Percentiles rank a stretch among this genome's conserved stretches.
These are phyloP conservation scores for Pichia manshurica DNA, from an alignment of 805 yeast species.

Conservation along the genomic window DNA sequence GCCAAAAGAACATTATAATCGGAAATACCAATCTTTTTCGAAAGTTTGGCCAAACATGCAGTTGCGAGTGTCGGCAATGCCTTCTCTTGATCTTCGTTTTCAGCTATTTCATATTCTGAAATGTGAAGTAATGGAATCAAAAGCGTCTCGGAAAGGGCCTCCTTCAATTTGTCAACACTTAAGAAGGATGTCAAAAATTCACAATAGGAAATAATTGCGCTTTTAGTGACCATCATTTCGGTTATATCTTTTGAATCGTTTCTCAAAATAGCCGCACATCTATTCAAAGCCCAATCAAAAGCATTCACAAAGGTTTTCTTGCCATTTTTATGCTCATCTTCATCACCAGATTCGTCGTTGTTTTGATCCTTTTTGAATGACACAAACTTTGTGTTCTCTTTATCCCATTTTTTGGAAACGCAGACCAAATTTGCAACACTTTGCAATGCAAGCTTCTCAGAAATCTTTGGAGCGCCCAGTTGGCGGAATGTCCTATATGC, in stretches of 20 bases:
- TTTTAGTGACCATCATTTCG: conserved; percentile 55
- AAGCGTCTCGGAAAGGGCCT: conserved; percentile 32
- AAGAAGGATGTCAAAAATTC: conserved; percentile 57
- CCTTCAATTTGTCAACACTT: conserved; percentile 35
- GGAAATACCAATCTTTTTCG: conserved; percentile 64
- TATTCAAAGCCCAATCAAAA: conserved; percentile 56
- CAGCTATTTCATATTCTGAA: conserved; percentile 30
- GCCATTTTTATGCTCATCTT: conserved; percentile 22
- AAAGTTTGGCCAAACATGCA: conserved; percentile 66
- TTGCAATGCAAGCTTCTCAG: conserved; percentile 57
- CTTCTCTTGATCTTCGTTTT: conserved; percentile 43
- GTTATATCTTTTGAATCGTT: conserved; percentile 52
- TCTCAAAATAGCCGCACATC: conserved; percentile 58
- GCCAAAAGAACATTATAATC: conserved; percentile 58
- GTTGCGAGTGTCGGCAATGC: conserved; percentile 39
- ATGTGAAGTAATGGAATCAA: conserved; percentile 28
- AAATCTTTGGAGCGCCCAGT: conserved; percentile 69
- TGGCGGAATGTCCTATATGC: conserved; percentile 69
- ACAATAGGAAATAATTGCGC: conserved; percentile 59
- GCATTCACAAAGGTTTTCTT: conserved; percentile 32
- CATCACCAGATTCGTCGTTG: background rate
- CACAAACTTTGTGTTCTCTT: conserved; percentile 34
- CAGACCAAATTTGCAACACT: conserved; percentile 60
- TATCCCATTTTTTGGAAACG: conserved; percentile 59
- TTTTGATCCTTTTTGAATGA: conserved; percentile 11